A percentile compares a stretch with the other conserved stretches of the same genome.
phyloP scores from a whole-genome alignment of 192 early-diverging fungal species.

The Coemansia sp. region DNA sequence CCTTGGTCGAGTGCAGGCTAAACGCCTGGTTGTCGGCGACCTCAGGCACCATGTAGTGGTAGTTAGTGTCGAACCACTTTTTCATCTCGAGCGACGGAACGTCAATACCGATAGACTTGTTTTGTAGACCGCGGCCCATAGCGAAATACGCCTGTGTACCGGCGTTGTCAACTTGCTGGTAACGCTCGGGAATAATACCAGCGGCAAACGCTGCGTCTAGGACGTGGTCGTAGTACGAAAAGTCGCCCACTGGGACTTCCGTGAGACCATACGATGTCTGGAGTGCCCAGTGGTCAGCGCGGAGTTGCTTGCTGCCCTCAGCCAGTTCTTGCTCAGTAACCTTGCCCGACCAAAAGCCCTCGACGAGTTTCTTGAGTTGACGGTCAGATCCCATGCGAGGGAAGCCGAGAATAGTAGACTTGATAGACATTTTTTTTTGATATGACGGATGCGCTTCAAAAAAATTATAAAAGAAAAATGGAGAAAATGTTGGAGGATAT shows the following conservation, averaged over 20 bases:
- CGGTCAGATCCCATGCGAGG: constrained; percentile 94
- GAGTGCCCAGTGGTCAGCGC: constrained; percentile 74
- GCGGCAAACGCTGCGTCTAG: constrained; percentile 69
- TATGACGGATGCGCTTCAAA: not conserved
- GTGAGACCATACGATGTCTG: constrained; percentile 75
- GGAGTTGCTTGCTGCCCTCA: constrained; percentile 67
- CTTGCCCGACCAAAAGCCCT: constrained; percentile 93
- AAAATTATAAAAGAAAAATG: not conserved
- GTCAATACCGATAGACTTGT: constrained; percentile 74
- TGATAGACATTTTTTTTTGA: constrained; percentile 46
- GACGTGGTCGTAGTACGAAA: constrained; percentile 94
- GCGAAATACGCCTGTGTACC: constrained; percentile 92
- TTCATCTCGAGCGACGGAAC: constrained; percentile 98
- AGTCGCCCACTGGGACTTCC: constrained; percentile 92
- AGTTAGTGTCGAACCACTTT: constrained; percentile 99
- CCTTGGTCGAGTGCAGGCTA: constrained; percentile 66
- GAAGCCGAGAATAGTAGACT: constrained; percentile 74
- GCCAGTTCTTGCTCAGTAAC: constrained; percentile 70
- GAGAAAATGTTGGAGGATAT: constrained; percentile 8
- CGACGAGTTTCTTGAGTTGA: constrained; percentile 95
- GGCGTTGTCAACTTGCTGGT: constrained; percentile 66
- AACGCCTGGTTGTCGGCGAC: constrained; percentile 78
- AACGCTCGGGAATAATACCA: constrained; percentile 69
- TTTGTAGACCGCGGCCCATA: constrained; percentile 94
- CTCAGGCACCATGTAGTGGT: constrained; percentile 90